Evolutionary conservation across 345 rosid genomes (phyloP), one percentile per base, ranked within the genome.

Genomic region (Salix arbutifolia): DNA sequence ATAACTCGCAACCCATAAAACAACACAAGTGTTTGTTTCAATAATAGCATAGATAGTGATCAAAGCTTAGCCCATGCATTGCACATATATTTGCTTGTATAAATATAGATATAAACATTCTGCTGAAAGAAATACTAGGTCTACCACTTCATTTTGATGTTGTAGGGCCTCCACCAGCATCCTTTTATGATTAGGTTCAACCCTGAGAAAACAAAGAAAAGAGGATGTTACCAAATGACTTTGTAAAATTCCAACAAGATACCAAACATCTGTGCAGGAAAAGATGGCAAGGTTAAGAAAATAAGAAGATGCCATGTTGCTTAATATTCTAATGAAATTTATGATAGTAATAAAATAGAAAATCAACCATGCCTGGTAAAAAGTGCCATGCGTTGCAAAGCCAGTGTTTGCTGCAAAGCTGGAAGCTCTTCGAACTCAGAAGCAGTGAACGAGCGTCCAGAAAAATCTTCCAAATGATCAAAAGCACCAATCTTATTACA

Each of bases 131-230:
- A 64, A 23, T 52, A 21, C 46, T 65, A 81, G 67, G 76, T 73
- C 53, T 92, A 93, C 99, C 93, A 96, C 97, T 93, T 96, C 99
- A 80, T 96, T 96, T 86, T 96, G 98, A 85, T 87, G 91, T 81
- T 89, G 98, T 48, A 96, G 84, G 80, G 97, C 96, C 86, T 96
- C 99, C 80, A 96, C 99, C 74, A 96, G 96, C 97, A 93, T 93
- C 85, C 94, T 92, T 83, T 96, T 96, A 77, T 96, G 99, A 78
- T 94, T 86, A 82, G 99, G 99, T 83, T 96, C 98, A 76, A 96
- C 99, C 92, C 99, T 96, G 79, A 48, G 46, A 82, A 76, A 74
- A 48, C 44, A 70, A 37, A 17, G 40, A 33, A 56, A 60, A 74
- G 74, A 71, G 75, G 31, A 38, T 65, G 31, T 64, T 28, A 64